Evolutionary conservation across 441 rosid species (phyloP).

Genomic region (Syzygium malaccense): DNA sequence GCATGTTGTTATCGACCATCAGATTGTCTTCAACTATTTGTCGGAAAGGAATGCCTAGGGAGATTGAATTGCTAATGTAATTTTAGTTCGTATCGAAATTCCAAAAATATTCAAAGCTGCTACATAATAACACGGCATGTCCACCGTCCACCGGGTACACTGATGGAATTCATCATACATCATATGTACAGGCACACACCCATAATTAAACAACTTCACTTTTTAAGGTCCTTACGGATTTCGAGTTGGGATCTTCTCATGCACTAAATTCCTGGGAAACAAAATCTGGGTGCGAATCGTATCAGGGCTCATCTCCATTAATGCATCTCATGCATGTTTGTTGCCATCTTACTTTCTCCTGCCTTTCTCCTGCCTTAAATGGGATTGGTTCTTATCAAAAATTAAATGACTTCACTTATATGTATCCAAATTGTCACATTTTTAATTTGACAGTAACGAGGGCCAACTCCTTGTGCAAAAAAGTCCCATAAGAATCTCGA

Average conservation of each 20-base stretch:
- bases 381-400: neutral
- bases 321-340: neutral
- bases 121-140: neutral
- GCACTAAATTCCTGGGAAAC: neutral
- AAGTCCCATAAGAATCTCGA: neutral
- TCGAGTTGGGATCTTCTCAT: neutral
- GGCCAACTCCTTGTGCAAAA: neutral
- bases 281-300: neutral
- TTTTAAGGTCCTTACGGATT: neutral
- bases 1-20: neutral
- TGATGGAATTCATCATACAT: neutral
- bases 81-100: neutral
- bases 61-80: neutral
- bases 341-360: neutral
- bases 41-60: neutral
- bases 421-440: neutral
- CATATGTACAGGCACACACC: neutral
- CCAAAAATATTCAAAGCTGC: neutral
- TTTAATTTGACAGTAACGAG: neutral
- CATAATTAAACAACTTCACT: neutral
- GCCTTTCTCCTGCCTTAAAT: neutral
- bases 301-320: neutral
- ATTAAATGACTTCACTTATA: neutral
- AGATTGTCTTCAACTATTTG: neutral
- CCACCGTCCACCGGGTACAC: neutral